Conservation (phyloP, 2,329 filamentous ascomycete genomes). For the Aspergillus sp. region DNA sequence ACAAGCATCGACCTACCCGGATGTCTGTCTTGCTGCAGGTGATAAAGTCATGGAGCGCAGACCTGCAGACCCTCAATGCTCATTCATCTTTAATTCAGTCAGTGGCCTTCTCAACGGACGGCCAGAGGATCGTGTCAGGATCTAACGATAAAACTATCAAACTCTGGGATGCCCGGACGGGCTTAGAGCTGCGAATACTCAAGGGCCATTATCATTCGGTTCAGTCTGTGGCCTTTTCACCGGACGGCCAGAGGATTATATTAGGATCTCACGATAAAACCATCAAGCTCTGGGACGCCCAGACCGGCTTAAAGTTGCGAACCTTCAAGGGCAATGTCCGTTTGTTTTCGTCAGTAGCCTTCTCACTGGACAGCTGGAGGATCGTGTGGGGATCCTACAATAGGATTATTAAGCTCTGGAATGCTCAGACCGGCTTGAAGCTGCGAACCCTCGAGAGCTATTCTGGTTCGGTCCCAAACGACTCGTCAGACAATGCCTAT, state of each 20-base stretch:
- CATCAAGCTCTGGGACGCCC: slow-evolving; percentile 5
- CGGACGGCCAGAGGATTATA: slow-evolving; percentile 18
- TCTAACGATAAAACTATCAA: no score
- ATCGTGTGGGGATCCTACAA: background rate
- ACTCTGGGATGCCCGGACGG: no score
- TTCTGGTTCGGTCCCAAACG: background rate
- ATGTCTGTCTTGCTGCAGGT: slow-evolving; percentile 12
- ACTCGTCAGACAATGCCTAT: no score
- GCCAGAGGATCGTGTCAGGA: no score
- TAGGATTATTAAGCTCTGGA: background rate
- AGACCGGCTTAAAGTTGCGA: background rate
- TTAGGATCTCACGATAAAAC: slow-evolving; percentile 14
- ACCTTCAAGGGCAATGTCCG: background rate
- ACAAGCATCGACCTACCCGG: slow-evolving; percentile 14
- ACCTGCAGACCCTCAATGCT: slow-evolving; percentile 13
- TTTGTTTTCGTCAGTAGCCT: background rate
- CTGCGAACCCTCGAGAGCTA: background rate
- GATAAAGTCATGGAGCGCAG: slow-evolving; percentile 7
- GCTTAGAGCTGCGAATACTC: no score
- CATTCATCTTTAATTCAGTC: slow-evolving; percentile 3
- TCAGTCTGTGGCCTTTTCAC: slow-evolving; percentile 24
- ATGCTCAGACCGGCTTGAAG: background rate
- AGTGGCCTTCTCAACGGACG: no score
- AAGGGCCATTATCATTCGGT: slow-evolving; percentile 8
- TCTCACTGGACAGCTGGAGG: background rate